Evolutionary conservation across 345 rosid species (phyloP), one percentile per base, ranked within the genome.

Genomic region (Citrus reticulata): DNA sequence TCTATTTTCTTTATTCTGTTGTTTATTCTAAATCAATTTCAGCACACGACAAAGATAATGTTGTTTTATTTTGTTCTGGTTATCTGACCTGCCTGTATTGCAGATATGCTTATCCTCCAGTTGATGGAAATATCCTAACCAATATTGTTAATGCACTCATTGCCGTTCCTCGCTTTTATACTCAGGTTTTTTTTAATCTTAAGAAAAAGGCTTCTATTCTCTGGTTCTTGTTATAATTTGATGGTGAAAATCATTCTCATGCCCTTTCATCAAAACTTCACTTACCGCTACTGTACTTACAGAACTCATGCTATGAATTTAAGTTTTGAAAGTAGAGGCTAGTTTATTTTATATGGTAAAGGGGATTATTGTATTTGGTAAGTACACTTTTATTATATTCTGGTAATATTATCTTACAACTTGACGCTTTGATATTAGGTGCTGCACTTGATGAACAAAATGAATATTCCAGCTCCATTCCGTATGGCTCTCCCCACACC

Each of bases 381-480:
- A 62, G 29, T 40, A 55, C 58, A 75, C 46, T 49, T 3, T 67
- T 67, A 70, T 20, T 40, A 16, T 65, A 16, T 37, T 78, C 46
- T 73, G 51, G 22, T 70, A 27, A 9, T 59, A 20, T 39, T 35
- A 27, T 55, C 32, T 70, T 42, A 72, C 64, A 8, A 66, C 49
- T 55, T 78, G 58, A 55, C 16, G 17, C 72, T 74, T 51, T 66
- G 10, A 79, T 77, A 68, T 54, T 77, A 96, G 98, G 95, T 94
- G 81, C 83, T 96, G 88, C 99, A 94, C 86, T 86, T 96, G 82
- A 96, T 96, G 99, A 96, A 96, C 86, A 96, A 96, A 91, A 94
- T 96, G 99, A 94, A 93, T 83, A 91, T 96, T 83, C 99, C 98
- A 82, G 95, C 98, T 79, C 99, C 98, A 57, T 94, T 96, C 84